Percentiles rank a stretch among this genome's conserved stretches.
Evolutionary conservation across 495 filamentous ascomycete species (phyloP).

Genomic region (Aspergillus haitiensis): DNA sequence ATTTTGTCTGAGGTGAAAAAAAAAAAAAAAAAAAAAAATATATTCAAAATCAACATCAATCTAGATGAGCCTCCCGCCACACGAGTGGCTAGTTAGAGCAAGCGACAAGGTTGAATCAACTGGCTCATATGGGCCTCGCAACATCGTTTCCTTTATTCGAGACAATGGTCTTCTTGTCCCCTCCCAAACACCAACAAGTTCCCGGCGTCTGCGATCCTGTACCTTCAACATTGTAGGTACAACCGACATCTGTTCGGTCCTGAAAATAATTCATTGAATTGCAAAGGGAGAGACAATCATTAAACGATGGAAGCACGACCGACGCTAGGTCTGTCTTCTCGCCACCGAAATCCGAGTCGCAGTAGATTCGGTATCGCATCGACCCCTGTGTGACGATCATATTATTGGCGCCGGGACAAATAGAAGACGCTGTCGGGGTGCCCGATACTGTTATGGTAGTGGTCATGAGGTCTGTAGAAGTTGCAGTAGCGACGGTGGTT

Average conservation of each 20-base stretch:
- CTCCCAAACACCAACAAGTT: slow-evolving; percentile 20
- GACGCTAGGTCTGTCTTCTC: slow-evolving; percentile 15
- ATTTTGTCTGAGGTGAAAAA: too few species aligned
- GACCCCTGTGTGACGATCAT: slow-evolving; percentile 8
- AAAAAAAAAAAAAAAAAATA: too few species aligned
- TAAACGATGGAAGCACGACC: slow-evolving; percentile 9
- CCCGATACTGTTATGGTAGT: neutral
- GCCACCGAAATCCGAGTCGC: slow-evolving; percentile 13
- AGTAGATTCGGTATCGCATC: slow-evolving; percentile 16
- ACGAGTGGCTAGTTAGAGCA: too few species aligned
- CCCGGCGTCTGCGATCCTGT: slow-evolving; percentile 18
- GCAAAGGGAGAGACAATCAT: slow-evolving; percentile 15
- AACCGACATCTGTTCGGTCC: slow-evolving; percentile 15
- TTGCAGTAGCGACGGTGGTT: neutral
- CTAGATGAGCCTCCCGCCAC: too few species aligned
- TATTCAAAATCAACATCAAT: too few species aligned
- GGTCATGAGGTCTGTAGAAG: neutral
- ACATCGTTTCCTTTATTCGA: slow-evolving; percentile 15
- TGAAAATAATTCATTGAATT: slow-evolving; percentile 21
- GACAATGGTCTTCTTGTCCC: neutral
- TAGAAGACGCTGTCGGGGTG: neutral
- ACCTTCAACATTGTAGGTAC: slow-evolving; percentile 17
- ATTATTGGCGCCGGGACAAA: slow-evolving; percentile 16
- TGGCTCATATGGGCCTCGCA: neutral
- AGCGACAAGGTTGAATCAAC: neutral